A percentile compares a stretch with the other conserved stretches of the same genome.
phyloP scores from a whole-genome alignment of 345 rosid species.

The Dipteronia sinensis region DNA sequence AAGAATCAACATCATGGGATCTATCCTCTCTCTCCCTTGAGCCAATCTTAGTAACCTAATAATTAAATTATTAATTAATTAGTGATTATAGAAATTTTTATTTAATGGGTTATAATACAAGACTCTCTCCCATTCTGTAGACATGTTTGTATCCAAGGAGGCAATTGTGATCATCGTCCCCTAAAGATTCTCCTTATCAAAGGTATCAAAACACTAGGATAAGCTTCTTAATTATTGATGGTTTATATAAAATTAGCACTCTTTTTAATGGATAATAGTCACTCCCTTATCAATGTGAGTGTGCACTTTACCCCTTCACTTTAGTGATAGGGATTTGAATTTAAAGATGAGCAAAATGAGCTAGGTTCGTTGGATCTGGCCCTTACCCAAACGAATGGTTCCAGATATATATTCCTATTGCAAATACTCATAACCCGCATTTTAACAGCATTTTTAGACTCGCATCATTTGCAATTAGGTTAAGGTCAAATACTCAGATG shows the following conservation, averaged over 20 bases:
- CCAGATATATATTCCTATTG: too few species aligned
- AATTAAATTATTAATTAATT: neutral
- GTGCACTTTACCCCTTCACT: too few species aligned
- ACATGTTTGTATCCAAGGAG: conserved; percentile 49
- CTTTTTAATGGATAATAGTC: too few species aligned
- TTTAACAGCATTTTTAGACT: too few species aligned
- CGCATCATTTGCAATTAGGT: too few species aligned
- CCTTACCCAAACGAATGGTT: too few species aligned
- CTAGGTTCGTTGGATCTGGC: too few species aligned
- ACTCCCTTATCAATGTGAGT: too few species aligned
- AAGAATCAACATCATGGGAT: conserved; percentile 16
- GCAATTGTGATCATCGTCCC: conserved; percentile 39
- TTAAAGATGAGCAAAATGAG: too few species aligned
- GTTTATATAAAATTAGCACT: conserved; percentile 1
- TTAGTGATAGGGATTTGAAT: too few species aligned
- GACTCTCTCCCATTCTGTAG: conserved; percentile 40
- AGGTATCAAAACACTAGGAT: conserved; percentile 8
- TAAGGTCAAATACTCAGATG: too few species aligned
- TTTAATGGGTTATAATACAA: conserved; percentile 1
- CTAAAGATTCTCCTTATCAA: conserved; percentile 44
- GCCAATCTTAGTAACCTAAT: conserved; percentile 20
- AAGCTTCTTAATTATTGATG: conserved; percentile 6
- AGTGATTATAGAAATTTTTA: neutral
- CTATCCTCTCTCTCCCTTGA: neutral
- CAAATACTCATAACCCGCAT: too few species aligned